phyloP scores from a whole-genome alignment of 257 asterid genomes.

The Gardenia jasminoides region DNA sequence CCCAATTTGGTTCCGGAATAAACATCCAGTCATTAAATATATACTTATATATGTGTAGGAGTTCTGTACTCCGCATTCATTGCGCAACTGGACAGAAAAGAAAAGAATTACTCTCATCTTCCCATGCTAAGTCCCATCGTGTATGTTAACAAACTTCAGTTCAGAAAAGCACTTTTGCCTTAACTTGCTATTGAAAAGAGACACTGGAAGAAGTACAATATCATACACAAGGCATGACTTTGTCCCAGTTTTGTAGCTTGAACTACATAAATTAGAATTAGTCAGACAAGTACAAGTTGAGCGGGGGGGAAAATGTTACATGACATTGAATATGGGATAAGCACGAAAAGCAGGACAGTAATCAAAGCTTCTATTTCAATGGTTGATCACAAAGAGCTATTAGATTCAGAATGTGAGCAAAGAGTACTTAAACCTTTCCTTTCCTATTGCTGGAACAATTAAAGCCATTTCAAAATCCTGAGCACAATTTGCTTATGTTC shows the following conservation, averaged over 20 bases:
- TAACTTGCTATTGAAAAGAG: not conserved
- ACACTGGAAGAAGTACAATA: not conserved
- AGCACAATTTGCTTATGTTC: not conserved
- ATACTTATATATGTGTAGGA: not conserved
- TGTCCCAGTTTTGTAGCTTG: not conserved
- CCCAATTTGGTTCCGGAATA: not conserved
- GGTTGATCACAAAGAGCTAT: not conserved
- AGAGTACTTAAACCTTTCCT: not conserved
- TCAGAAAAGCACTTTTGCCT: not conserved
- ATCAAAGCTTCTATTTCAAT: not conserved
- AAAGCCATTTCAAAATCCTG: not conserved
- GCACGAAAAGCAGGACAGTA: not conserved
- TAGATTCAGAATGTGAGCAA: not conserved
- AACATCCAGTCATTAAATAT: not conserved
- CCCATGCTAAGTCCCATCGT: not conserved
- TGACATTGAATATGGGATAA: not conserved
- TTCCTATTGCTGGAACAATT: not conserved
- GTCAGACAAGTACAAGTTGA: not conserved
- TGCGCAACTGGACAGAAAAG: not conserved
- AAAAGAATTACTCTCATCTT: not conserved
- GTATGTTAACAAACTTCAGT: not conserved
- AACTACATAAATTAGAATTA: not conserved
- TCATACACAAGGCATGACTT: not conserved
- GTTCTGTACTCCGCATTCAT: not conserved
- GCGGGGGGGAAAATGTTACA: not conserved